These are phyloP conservation scores for Ceratocystis cubensis DNA, from an alignment of 2,329 filamentous ascomycete species.

Conservation along the genomic window DNA sequence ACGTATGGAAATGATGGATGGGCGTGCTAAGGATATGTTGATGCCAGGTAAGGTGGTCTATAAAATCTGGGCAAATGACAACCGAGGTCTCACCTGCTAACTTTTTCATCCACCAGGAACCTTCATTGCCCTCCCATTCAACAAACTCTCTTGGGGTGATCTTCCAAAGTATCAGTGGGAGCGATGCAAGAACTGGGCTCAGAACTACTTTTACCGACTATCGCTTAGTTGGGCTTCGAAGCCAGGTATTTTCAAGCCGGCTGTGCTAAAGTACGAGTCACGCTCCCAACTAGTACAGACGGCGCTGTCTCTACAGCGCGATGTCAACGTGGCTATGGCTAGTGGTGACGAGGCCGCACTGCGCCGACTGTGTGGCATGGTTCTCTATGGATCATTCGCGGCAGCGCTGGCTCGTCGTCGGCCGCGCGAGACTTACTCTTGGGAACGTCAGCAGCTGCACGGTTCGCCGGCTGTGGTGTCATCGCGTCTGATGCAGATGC, in stretches of 20 bases:
- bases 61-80: neutral
- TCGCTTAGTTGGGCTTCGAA: slow-evolving; percentile 36
- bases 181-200: slow-evolving; percentile 29
- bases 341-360: slow-evolving; percentile 42
- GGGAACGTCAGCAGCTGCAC: slow-evolving; percentile 38
- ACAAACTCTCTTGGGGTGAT: slow-evolving; percentile 25
- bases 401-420: slow-evolving; percentile 42
- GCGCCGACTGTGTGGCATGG: slow-evolving; percentile 40
- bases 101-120: slow-evolving; percentile 31
- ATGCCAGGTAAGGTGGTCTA: slow-evolving; percentile 13
- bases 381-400: slow-evolving; percentile 40
- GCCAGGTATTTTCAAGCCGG: slow-evolving; percentile 32
- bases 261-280: slow-evolving; percentile 33
- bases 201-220: slow-evolving; percentile 29
- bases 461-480: slow-evolving; percentile 41
- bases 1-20: slow-evolving; percentile 5
- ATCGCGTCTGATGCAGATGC: slow-evolving; percentile 39
- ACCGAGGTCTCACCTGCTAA: neutral
- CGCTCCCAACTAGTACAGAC: slow-evolving; percentile 36
- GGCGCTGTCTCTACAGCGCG: slow-evolving; percentile 46
- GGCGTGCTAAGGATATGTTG: slow-evolving; percentile 19
- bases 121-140: slow-evolving; percentile 34
- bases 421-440: slow-evolving; percentile 34
- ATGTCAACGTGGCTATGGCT: slow-evolving; percentile 51
- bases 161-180: slow-evolving; percentile 31